Conservation (phyloP, 192 early-diverging fungal species). For the Podila minutissima region DNA sequence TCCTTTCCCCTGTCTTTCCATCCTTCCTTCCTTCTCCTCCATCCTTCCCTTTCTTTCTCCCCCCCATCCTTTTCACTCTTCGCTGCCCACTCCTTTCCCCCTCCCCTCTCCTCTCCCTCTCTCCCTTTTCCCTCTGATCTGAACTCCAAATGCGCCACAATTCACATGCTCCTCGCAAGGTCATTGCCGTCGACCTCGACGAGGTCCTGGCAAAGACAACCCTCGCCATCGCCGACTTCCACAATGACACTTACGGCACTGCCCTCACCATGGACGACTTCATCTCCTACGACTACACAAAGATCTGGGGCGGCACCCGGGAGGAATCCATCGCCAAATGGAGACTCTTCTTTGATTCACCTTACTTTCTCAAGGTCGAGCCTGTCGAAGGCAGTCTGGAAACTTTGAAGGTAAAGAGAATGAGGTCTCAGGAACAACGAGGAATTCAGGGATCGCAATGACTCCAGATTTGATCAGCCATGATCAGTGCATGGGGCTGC, state of each 20-base stretch:
- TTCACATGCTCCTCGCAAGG: constrained; percentile 38
- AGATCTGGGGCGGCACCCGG: constrained; percentile 65
- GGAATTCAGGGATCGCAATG: too few relatives aligned
- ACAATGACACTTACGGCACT: constrained; percentile 64
- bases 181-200: constrained; percentile 66
- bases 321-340: constrained; percentile 63
- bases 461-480: too few relatives aligned
- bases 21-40: neutral
- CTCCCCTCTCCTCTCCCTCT: neutral
- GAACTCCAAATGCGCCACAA: constrained; percentile 29
- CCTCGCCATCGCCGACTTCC: constrained; percentile 61
- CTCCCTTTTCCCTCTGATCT: neutral
- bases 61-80: neutral
- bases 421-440: neutral
- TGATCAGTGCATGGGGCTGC: neutral
- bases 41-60: neutral
- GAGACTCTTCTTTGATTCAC: constrained; percentile 63
- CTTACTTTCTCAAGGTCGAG: constrained; percentile 61
- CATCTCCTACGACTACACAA: constrained; percentile 58
- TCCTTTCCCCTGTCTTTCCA: neutral
- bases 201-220: constrained; percentile 62
- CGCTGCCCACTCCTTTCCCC: neutral
- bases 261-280: constrained; percentile 57
- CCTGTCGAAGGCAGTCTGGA: constrained; percentile 64
- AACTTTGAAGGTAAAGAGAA: constrained; percentile 54